Evolutionary conservation across 495 filamentous ascomycete genomes (phyloP).

Genomic region (Beverwykella pulmonaria): DNA sequence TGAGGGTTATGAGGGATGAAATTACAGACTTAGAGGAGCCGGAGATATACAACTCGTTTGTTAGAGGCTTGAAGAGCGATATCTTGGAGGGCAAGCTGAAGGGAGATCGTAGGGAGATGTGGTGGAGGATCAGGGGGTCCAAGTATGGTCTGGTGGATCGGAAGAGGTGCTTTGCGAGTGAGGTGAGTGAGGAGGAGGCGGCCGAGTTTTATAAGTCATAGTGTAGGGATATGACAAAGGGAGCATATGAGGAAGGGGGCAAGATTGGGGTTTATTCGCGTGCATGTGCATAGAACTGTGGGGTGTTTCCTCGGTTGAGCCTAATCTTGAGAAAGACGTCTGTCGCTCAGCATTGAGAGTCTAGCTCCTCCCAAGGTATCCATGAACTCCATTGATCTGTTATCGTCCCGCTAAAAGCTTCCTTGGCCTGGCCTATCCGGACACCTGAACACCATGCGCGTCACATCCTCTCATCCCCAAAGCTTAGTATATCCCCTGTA

Average conservation of each 20-base stretch:
- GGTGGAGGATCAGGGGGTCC: constrained; percentile 68
- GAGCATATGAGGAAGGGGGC: not conserved
- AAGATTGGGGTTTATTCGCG: not conserved
- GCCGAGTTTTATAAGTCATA: constrained; percentile 46
- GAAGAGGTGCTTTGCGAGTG: constrained; percentile 59
- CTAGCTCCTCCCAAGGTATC: too few relatives aligned
- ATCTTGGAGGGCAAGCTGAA: constrained; percentile 71
- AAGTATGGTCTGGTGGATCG: constrained; percentile 75
- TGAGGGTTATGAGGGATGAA: constrained; percentile 78
- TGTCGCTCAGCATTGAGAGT: too few relatives aligned
- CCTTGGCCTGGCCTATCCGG: too few relatives aligned
- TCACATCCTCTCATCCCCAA: too few relatives aligned
- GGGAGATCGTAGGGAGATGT: constrained; percentile 81
- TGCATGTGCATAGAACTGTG: too few relatives aligned
- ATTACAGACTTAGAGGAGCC: constrained; percentile 77
- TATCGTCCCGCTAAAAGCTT: too few relatives aligned
- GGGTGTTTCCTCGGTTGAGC: too few relatives aligned
- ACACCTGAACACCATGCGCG: too few relatives aligned
- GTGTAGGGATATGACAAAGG: not conserved
- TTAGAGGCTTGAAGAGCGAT: constrained; percentile 71
- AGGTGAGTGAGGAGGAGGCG: constrained; percentile 69
- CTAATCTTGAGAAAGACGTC: too few relatives aligned
- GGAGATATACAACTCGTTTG: constrained; percentile 72
- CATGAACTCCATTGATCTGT: too few relatives aligned
- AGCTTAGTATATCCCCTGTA: too few relatives aligned